Percentiles rank a stretch among this genome's conserved stretches.
Evolutionary conservation across 345 rosid species (phyloP).

Genomic region (Ricinus communis): DNA sequence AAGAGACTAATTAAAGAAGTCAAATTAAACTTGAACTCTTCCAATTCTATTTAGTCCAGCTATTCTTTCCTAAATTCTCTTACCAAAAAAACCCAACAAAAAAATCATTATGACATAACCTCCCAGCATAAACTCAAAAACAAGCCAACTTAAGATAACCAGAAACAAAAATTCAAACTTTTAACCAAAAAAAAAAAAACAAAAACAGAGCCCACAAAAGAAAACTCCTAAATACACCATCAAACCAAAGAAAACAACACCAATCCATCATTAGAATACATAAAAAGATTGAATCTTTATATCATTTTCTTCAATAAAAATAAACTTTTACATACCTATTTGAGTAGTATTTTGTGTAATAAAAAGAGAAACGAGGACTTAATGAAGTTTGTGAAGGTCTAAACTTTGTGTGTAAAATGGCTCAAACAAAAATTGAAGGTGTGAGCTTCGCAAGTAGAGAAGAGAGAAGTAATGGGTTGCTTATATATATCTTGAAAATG

Average conservation of each 20-base stretch:
- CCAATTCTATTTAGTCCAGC: too few relatives aligned
- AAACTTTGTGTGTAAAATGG: neutral
- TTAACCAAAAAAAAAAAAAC: neutral
- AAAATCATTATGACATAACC: neutral
- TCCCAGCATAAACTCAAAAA: constrained; percentile 1
- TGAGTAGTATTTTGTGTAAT: neutral
- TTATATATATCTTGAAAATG: constrained; percentile 22
- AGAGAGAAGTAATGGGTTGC: constrained; percentile 16
- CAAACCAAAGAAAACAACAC: neutral
- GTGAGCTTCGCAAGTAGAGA: constrained; percentile 9
- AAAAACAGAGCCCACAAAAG: neutral
- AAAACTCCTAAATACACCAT: neutral
- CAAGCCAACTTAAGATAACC: neutral
- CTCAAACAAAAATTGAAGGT: neutral
- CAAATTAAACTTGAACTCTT: neutral
- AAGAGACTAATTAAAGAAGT: neutral
- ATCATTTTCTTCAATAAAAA: neutral
- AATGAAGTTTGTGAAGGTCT: too few relatives aligned
- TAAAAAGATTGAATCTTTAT: neutral
- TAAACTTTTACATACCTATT: constrained; percentile 21
- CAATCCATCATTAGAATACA: neutral
- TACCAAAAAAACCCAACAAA: constrained; percentile 1
- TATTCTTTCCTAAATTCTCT: neutral
- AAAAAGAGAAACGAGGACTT: neutral
- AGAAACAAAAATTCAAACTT: constrained; percentile 17